phyloP scores from a whole-genome alignment of 1,139 yeast species.

The Yamadazyma kanchanaburiensis region DNA sequence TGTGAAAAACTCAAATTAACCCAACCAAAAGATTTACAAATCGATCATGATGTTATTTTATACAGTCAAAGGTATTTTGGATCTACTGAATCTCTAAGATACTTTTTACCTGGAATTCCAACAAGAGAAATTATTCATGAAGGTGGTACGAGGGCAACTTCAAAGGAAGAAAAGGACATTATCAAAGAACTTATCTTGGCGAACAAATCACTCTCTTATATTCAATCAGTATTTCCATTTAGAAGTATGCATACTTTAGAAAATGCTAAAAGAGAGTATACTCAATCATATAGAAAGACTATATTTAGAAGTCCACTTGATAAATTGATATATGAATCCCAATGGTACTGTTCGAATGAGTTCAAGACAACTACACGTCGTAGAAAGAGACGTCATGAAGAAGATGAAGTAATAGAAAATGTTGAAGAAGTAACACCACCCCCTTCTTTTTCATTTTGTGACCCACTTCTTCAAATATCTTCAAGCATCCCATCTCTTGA shows the following conservation, averaged over 20 bases:
- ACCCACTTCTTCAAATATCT: too few species aligned
- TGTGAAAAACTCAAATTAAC: not conserved
- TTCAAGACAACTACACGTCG: slow-evolving; percentile 13
- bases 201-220: slow-evolving; percentile 8
- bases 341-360: slow-evolving; percentile 28
- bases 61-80: slow-evolving; percentile 6
- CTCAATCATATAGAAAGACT: slow-evolving; percentile 19
- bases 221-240: slow-evolving; percentile 13
- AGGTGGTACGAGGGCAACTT: not conserved
- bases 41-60: slow-evolving; percentile 10
- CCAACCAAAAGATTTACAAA: not conserved
- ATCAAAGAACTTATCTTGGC: slow-evolving; percentile 7
- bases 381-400: slow-evolving; percentile 9
- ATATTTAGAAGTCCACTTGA: slow-evolving; percentile 28
- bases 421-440: slow-evolving; percentile 2
- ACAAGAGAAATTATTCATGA: slow-evolving; percentile 11
- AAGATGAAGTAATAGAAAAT: not conserved
- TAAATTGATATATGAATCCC: slow-evolving; percentile 34
- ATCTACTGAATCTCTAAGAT: slow-evolving; percentile 8
- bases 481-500: too few species aligned
- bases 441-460: slow-evolving; percentile 1
- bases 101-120: slow-evolving; percentile 14
- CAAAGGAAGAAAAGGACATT: slow-evolving; percentile 7
- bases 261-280: too few species aligned
- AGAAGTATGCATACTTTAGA: slow-evolving; percentile 12